These are phyloP conservation scores for Globisporangium emineosum DNA, from an alignment of 352 stramenopile species.

Conservation along the genomic window DNA sequence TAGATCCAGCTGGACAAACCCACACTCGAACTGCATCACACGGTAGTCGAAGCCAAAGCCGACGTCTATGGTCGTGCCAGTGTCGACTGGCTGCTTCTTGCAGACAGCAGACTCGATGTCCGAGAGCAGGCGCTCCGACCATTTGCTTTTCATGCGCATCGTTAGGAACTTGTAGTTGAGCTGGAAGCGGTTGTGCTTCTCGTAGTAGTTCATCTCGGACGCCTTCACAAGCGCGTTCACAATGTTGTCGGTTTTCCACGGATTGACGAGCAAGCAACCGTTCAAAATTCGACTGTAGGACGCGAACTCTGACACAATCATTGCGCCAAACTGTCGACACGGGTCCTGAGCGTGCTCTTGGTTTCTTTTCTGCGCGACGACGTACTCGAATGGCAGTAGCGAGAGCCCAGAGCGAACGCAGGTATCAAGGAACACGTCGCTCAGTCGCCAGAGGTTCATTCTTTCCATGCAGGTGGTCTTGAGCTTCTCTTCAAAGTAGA, in stretches of 20 bases:
- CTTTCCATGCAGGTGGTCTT: slow-evolving; percentile 68
- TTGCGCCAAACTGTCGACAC: slow-evolving; percentile 64
- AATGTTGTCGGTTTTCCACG: slow-evolving; percentile 94
- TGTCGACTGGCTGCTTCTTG: slow-evolving; percentile 35
- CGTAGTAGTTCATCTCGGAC: slow-evolving; percentile 73
- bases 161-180: slow-evolving; percentile 89
- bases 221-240: slow-evolving; percentile 61
- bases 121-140: slow-evolving; percentile 92
- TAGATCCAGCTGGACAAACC: slow-evolving; percentile 92
- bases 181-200: slow-evolving; percentile 68
- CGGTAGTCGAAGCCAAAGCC: slow-evolving; percentile 96
- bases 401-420: slow-evolving; percentile 66
- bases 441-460: slow-evolving; percentile 65
- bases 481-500: slow-evolving; percentile 67
- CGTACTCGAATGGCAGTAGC: slow-evolving; percentile 76
- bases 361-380: slow-evolving; percentile 61
- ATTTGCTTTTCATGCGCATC: slow-evolving; percentile 77
- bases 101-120: slow-evolving; percentile 89
- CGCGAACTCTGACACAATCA: slow-evolving; percentile 97
- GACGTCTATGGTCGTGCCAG: slow-evolving; percentile 78
- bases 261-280: slow-evolving; percentile 96
- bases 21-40: slow-evolving; percentile 93
- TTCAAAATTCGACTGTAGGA: slow-evolving; percentile 95
- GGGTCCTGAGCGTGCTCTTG: slow-evolving; percentile 33
- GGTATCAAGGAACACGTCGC: slow-evolving; percentile 68